phyloP scores from a whole-genome alignment of 345 rosid species.

The Gossypium thurberi region DNA sequence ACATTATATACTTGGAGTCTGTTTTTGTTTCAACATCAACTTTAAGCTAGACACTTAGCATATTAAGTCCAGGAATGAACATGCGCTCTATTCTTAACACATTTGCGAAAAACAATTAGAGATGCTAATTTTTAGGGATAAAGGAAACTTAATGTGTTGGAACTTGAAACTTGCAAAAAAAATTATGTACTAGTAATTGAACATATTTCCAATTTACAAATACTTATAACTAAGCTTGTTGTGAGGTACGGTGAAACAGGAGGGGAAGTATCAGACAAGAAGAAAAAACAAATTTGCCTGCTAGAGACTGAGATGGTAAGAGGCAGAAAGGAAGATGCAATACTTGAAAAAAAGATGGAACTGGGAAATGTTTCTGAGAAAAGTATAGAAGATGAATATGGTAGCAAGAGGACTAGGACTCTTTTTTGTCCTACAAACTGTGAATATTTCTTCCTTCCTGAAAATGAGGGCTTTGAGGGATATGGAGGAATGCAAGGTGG shows the following conservation, averaged over 20 bases:
- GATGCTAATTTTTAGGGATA: neutral
- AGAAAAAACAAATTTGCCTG: conserved; percentile 3
- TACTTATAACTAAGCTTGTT: neutral
- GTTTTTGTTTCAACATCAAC: neutral
- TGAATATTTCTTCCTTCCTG: conserved; percentile 12
- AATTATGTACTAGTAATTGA: neutral
- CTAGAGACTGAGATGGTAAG: neutral
- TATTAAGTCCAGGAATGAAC: neutral
- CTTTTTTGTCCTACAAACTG: conserved; percentile 6
- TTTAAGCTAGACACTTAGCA: neutral
- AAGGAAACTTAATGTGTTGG: neutral
- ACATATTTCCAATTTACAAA: neutral
- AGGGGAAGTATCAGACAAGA: conserved; percentile 13
- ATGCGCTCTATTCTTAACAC: neutral
- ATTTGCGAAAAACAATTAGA: neutral
- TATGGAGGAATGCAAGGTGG: neutral
- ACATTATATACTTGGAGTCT: neutral
- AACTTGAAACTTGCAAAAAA: neutral
- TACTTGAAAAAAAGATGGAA: neutral
- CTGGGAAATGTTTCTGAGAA: neutral
- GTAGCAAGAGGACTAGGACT: neutral
- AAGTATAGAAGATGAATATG: neutral
- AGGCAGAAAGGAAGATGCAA: neutral
- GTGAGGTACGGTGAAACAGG: conserved; percentile 15
- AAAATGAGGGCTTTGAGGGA: neutral